A percentile compares a stretch with the other conserved stretches of the same genome.
These are phyloP conservation scores for Corymbia maculata DNA, from an alignment of 345 rosid species.

Conservation along the genomic window DNA sequence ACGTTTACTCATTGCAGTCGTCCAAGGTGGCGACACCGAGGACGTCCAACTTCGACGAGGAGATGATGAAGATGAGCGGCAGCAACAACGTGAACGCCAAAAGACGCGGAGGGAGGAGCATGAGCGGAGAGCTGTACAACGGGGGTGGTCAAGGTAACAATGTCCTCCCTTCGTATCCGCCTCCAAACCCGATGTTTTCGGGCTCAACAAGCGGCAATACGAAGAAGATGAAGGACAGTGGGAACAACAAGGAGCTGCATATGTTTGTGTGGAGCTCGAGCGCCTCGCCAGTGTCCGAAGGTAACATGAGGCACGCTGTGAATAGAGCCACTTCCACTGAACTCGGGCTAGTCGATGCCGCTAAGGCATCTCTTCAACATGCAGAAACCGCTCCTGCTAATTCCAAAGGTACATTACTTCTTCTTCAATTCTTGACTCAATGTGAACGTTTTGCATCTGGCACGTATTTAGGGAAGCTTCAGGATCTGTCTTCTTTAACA, in stretches of 20 bases:
- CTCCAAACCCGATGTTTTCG: constrained; percentile 65
- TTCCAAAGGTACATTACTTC: neutral
- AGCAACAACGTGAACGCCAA: constrained; percentile 8
- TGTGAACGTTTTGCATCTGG: neutral
- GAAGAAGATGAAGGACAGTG: constrained; percentile 22
- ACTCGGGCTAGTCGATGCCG: neutral
- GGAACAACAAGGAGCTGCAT: constrained; percentile 49
- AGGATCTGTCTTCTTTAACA: neutral
- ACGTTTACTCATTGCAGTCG: constrained; percentile 67
- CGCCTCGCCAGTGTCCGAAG: constrained; percentile 73
- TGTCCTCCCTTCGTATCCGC: constrained; percentile 31
- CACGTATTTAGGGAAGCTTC: neutral
- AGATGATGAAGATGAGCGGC: constrained; percentile 27
- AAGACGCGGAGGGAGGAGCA: constrained; percentile 40
- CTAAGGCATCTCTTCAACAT: constrained; percentile 39
- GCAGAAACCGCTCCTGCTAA: constrained; percentile 1
- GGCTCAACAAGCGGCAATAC: constrained; percentile 36
- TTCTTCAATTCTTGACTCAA: neutral
- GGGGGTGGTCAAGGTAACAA: constrained; percentile 3
- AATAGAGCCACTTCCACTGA: constrained; percentile 32
- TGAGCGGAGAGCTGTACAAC: constrained; percentile 60
- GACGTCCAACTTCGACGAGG: constrained; percentile 81
- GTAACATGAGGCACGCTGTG: constrained; percentile 39
- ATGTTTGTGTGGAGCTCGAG: constrained; percentile 89
- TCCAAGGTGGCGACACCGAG: constrained; percentile 71